Percentiles rank a stretch among this genome's conserved stretches.
phyloP scores from a whole-genome alignment of 441 rosid species.

The Gossypium schwendimanii region DNA sequence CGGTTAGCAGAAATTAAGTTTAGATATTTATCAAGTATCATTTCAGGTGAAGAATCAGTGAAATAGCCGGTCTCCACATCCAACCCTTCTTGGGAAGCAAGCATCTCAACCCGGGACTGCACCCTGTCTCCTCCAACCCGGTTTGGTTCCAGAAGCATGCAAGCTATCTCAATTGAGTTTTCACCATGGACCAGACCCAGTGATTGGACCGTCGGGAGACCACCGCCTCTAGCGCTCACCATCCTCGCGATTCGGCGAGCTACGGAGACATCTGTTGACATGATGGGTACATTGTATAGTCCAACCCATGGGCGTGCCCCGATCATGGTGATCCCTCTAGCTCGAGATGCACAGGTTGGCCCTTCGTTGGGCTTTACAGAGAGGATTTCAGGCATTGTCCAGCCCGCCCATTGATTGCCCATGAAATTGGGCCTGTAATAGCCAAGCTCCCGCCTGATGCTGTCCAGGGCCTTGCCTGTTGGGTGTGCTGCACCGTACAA shows the following conservation, averaged over 20 bases:
- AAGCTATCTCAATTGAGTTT: slow-evolving; percentile 46
- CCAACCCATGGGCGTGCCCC: slow-evolving; percentile 52
- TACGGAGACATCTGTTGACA: slow-evolving; percentile 33
- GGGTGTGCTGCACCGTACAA: slow-evolving; percentile 58
- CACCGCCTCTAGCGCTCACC: slow-evolving; percentile 60
- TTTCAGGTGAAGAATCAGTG: slow-evolving; percentile 50
- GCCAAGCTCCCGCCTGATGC: slow-evolving; percentile 52
- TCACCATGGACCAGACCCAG: slow-evolving; percentile 45
- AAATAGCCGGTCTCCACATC: slow-evolving; percentile 55
- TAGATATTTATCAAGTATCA: slow-evolving; percentile 39
- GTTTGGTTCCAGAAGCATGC: slow-evolving; percentile 59
- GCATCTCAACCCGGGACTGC: slow-evolving; percentile 40
- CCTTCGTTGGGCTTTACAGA: slow-evolving; percentile 40
- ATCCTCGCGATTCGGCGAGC: slow-evolving; percentile 40
- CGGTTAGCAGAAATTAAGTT: slow-evolving; percentile 22
- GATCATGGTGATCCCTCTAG: slow-evolving; percentile 42
- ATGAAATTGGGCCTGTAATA: slow-evolving; percentile 52
- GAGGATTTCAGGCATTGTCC: slow-evolving; percentile 35
- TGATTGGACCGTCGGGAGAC: slow-evolving; percentile 55
- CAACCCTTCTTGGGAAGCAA: slow-evolving; percentile 47
- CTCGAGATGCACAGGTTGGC: slow-evolving; percentile 30
- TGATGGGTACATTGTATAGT: slow-evolving; percentile 45
- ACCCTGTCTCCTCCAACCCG: slow-evolving; percentile 51
- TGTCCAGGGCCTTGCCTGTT: slow-evolving; percentile 43
- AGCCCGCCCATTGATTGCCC: slow-evolving; percentile 55